Conservation (phyloP, 179 eudicot species). For the Silene noctiflora region DNA sequence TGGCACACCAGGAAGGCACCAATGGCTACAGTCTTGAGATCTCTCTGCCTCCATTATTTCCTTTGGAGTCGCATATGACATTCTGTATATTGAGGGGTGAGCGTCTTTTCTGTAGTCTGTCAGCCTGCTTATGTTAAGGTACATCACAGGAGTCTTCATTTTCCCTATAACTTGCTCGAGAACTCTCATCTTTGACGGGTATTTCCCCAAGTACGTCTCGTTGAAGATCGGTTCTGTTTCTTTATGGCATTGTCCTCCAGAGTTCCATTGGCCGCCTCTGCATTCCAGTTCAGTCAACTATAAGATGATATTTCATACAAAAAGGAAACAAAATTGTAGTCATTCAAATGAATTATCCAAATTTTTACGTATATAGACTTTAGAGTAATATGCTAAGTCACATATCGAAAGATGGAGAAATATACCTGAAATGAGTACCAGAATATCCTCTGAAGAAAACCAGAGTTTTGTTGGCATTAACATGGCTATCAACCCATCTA, state of each 20-base stretch:
- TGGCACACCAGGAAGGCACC: conserved; percentile 97
- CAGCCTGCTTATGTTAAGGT: conserved; percentile 71
- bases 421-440: conserved; percentile 73
- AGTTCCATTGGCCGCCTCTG: conserved; percentile 96
- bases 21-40: conserved; percentile 93
- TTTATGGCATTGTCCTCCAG: conserved; percentile 86
- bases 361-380: too few relatives aligned
- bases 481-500: conserved; percentile 70
- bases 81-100: conserved; percentile 83
- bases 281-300: not conserved
- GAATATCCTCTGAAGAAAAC: conserved; percentile 88
- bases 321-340: too few relatives aligned
- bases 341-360: too few relatives aligned
- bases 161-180: conserved; percentile 44
- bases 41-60: conserved; percentile 44
- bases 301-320: too few relatives aligned
- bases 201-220: conserved; percentile 42
- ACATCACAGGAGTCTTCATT: conserved; percentile 73
- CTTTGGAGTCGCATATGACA: conserved; percentile 34
- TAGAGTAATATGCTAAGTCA: too few relatives aligned
- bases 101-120: conserved; percentile 84
- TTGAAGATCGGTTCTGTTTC: conserved; percentile 77
- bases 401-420: not conserved
- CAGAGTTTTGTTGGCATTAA: conserved; percentile 51
- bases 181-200: conserved; percentile 61